These are phyloP conservation scores for Heliocybe sulcata DNA, from an alignment of 1,284 basidiomycete genomes.

Conservation along the genomic window DNA sequence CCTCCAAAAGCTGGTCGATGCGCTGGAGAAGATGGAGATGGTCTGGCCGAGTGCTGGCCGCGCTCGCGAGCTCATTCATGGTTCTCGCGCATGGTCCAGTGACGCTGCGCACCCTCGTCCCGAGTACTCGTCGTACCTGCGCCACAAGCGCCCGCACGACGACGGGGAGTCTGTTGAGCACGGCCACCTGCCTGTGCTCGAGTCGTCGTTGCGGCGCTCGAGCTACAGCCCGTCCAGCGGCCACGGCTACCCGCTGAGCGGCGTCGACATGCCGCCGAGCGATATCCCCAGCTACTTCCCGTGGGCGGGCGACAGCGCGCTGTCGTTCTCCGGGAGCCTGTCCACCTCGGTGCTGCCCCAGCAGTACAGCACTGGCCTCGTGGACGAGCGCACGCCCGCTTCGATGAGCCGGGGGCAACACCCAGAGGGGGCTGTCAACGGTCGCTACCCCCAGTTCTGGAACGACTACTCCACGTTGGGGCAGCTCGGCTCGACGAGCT, in stretches of 20 bases:
- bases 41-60: slow-evolving; percentile 75
- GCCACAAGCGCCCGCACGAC: slow-evolving; percentile 27
- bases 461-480: slow-evolving; percentile 52
- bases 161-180: slow-evolving; percentile 2
- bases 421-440: slow-evolving; percentile 10
- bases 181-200: background rate
- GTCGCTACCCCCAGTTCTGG: slow-evolving; percentile 50
- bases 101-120: slow-evolving; percentile 10
- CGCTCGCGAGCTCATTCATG: slow-evolving; percentile 66
- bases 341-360: slow-evolving; percentile 64
- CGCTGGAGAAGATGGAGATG: slow-evolving; percentile 61
- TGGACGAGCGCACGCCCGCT: slow-evolving; percentile 30
- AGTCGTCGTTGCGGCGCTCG: background rate
- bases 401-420: slow-evolving; percentile 1
- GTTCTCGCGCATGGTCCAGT: slow-evolving; percentile 44
- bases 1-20: slow-evolving; percentile 61
- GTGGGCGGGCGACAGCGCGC: slow-evolving; percentile 36
- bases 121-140: background rate
- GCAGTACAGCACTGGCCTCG: slow-evolving; percentile 61
- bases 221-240: background rate
- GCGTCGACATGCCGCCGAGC: slow-evolving; percentile 14
- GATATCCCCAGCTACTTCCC: slow-evolving; percentile 22
- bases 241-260: slow-evolving; percentile 13
- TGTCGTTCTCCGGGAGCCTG: slow-evolving; percentile 35
- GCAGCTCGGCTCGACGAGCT: slow-evolving; percentile 41